phyloP scores from a whole-genome alignment of 805 yeast genomes.

The Barnettozyma populi region DNA sequence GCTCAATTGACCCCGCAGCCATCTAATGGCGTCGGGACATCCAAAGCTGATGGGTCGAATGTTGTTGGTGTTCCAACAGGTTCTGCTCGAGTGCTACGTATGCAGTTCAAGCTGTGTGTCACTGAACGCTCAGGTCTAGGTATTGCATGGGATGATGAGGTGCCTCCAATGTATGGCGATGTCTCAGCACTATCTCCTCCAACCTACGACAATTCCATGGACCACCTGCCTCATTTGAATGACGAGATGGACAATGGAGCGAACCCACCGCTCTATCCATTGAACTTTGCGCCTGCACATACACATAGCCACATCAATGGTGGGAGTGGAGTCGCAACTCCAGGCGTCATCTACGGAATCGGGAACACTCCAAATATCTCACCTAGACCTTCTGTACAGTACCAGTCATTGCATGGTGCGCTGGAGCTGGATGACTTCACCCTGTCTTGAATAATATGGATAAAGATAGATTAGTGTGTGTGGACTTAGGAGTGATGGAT shows the following conservation, averaged over 20 bases:
- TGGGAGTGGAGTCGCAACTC: slow-evolving; percentile 20
- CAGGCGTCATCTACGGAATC: slow-evolving; percentile 38
- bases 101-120: slow-evolving; percentile 83
- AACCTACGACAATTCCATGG: slow-evolving; percentile 43
- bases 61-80: slow-evolving; percentile 79
- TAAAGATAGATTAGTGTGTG: not conserved
- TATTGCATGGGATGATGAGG: slow-evolving; percentile 98
- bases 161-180: slow-evolving; percentile 92
- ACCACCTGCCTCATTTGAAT: slow-evolving; percentile 8
- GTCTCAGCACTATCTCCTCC: slow-evolving; percentile 86
- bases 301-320: slow-evolving; percentile 23
- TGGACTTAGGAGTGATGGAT: not conserved
- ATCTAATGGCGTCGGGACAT: not conserved
- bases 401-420: slow-evolving; percentile 22
- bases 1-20: slow-evolving; percentile 1
- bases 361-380: slow-evolving; percentile 36
- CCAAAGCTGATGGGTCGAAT: not conserved
- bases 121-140: slow-evolving; percentile 95
- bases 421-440: slow-evolving; percentile 20
- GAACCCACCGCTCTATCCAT: slow-evolving; percentile 26
- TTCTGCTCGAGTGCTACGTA: slow-evolving; percentile 86
- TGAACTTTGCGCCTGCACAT: slow-evolving; percentile 21
- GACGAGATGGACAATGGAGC: slow-evolving; percentile 11
- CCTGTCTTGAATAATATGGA: slow-evolving; percentile 5
- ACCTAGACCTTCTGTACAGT: slow-evolving; percentile 25